These are phyloP conservation scores for Ophiosphaerella korrae DNA, from an alignment of 2,329 filamentous ascomycete species.

Conservation along the genomic window DNA sequence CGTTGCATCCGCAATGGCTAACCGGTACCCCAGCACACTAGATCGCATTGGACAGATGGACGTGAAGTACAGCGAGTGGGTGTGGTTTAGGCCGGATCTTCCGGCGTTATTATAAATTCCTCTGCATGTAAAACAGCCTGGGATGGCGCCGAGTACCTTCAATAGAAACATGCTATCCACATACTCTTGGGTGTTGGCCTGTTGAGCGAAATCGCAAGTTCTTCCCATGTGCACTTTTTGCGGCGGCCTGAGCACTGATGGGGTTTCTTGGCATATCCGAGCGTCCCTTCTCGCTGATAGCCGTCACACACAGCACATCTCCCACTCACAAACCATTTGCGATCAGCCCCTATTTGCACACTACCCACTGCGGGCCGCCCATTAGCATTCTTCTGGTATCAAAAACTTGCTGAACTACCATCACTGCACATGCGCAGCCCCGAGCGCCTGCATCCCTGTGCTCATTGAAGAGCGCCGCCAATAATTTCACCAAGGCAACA, in stretches of 20 bases:
- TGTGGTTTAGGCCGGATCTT: slow-evolving; percentile 36
- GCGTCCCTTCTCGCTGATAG: slow-evolving; percentile 21
- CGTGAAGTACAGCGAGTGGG: slow-evolving; percentile 29
- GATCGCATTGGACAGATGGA: slow-evolving; percentile 18
- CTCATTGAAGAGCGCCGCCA: slow-evolving; percentile 39
- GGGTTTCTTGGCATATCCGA: slow-evolving; percentile 20
- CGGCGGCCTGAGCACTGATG: slow-evolving; percentile 17
- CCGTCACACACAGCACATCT: slow-evolving; percentile 33
- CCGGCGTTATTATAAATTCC: slow-evolving; percentile 46
- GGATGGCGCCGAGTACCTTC: slow-evolving; percentile 43
- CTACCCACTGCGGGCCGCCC: slow-evolving; percentile 14
- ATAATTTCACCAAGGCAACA: slow-evolving; percentile 36
- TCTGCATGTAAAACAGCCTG: slow-evolving; percentile 47
- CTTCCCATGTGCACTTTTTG: slow-evolving; percentile 3
- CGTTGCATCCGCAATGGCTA: slow-evolving; percentile 17
- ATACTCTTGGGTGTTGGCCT: slow-evolving; percentile 16
- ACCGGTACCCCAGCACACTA: slow-evolving; percentile 41
- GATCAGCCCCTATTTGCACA: slow-evolving; percentile 22
- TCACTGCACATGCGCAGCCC: slow-evolving; percentile 39
- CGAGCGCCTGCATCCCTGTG: slow-evolving; percentile 41
- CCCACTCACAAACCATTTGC: slow-evolving; percentile 24
- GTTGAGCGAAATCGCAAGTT: slow-evolving; percentile 4
- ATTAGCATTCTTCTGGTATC: slow-evolving; percentile 12
- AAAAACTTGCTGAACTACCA: slow-evolving; percentile 14
- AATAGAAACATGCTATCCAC: slow-evolving; percentile 43